Percentiles rank a stretch among this genome's conserved stretches.
Evolutionary conservation across 768 basidiomycete species (phyloP).

Genomic region (Pleurotus sapidus): DNA sequence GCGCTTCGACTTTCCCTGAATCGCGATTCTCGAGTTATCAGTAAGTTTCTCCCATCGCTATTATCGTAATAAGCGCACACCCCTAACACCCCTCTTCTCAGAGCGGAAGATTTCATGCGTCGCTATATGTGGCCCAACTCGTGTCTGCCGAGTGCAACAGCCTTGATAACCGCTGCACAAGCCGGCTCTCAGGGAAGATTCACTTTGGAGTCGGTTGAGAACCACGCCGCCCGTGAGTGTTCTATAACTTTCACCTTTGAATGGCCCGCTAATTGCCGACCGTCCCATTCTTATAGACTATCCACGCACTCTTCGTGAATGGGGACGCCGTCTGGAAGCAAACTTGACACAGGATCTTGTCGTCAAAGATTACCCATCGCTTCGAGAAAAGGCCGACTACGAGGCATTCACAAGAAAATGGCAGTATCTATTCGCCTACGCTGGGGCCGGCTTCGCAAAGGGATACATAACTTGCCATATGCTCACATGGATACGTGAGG

Average conservation of each 20-base stretch:
- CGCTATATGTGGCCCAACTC: constrained; percentile 90
- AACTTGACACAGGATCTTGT: constrained; percentile 61
- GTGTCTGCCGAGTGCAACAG: constrained; percentile 82
- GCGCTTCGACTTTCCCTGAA: constrained; percentile 69
- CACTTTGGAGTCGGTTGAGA: constrained; percentile 81
- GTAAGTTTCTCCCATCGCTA: constrained; percentile 35
- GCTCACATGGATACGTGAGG: constrained; percentile 70
- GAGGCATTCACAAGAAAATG: constrained; percentile 78
- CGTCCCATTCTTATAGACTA: constrained; percentile 46
- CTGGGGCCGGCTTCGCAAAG: constrained; percentile 75
- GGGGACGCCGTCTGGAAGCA: constrained; percentile 73
- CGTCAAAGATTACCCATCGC: constrained; percentile 54
- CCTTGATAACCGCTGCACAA: constrained; percentile 72
- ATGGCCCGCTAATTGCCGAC: constrained; percentile 5
- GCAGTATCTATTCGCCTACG: constrained; percentile 83
- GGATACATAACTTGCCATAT: constrained; percentile 84
- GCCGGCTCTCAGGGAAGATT: constrained; percentile 70
- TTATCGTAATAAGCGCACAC: constrained; percentile 4
- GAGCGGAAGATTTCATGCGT: constrained; percentile 83
- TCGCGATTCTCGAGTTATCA: constrained; percentile 68
- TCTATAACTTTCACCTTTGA: background rate
- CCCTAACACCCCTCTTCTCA: constrained; percentile 12
- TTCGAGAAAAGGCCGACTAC: constrained; percentile 54
- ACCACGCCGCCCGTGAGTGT: constrained; percentile 72
- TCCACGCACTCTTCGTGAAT: constrained; percentile 90